Evolutionary conservation across 2,329 filamentous ascomycete genomes (phyloP), one percentile per base, ranked within the genome.

Genomic region (Fusarium secorum): DNA sequence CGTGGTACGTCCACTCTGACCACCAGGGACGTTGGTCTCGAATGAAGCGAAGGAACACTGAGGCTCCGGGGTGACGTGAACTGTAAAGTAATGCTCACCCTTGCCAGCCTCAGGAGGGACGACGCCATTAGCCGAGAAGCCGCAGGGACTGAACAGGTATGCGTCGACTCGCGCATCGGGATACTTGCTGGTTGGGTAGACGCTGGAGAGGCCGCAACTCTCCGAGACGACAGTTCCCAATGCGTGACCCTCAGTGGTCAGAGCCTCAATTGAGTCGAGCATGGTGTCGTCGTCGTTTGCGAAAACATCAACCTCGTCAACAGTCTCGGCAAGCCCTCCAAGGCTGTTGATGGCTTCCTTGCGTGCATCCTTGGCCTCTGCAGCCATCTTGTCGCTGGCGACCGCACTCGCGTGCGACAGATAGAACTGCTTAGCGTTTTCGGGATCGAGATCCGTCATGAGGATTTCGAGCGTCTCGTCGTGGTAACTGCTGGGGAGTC

Each of bases 11-110:
- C 95, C 95, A 61, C 89, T 93, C 83, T 97, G 94, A 9, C 90
- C 91, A 30, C 94, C 92, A 3, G 96, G 96, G 7, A 99, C 95
- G 75, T 98, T 99, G 73, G 96, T 98, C 85, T 99, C 96, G 79
- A 99, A 99, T 4, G 94, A 98, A 38, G 96, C 96, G 80, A 97
- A 99, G 9, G 95, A 98, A 85, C 95, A 99, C 77, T 97, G 90
- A 18, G 95, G 94, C 85, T 99, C 96, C 1, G 96, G 96, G 0
- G 96, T 99, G 73, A 99, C 96, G 79, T 99, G 96, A 28, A 99
- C 96, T 2, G 95, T 99, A 83, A 98, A 99, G 84, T 99, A 99
- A 83, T 98, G 94, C 42, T 89, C 91, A 7, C 87, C 84, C 56
- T 85, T 85, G 66, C 72, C 83, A 56, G 85, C 85, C 36, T 88